Evolutionary conservation across 441 rosid species (phyloP).

Genomic region (Jatropha podagrica): DNA sequence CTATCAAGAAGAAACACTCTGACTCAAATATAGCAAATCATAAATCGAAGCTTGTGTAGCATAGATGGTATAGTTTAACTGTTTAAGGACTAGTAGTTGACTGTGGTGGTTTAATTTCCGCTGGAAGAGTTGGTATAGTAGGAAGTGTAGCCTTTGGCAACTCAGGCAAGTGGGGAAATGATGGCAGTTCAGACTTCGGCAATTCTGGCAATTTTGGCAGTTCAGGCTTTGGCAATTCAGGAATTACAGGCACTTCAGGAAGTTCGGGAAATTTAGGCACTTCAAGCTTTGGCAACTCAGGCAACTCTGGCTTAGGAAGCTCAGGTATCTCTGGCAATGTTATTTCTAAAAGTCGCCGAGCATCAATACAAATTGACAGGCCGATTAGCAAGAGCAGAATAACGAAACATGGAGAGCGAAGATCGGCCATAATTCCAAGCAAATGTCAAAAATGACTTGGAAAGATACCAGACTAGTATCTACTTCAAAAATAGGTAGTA

Average conservation of each 20-base stretch:
- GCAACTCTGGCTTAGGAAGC: slow-evolving; percentile 10
- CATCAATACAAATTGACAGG: slow-evolving; percentile 12
- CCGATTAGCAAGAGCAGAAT: not conserved
- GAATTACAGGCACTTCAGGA: slow-evolving; percentile 29
- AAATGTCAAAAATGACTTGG: not conserved
- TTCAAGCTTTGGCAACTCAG: slow-evolving; percentile 3
- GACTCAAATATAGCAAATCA: not conserved
- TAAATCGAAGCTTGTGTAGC: not conserved
- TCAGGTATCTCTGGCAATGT: slow-evolving; percentile 4
- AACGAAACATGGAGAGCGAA: not conserved
- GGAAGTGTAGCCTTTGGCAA: slow-evolving; percentile 24
- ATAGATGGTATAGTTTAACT: not conserved
- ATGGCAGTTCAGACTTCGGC: slow-evolving; percentile 24
- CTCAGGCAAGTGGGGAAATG: not conserved
- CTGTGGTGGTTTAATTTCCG: slow-evolving; percentile 13
- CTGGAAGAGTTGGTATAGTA: not conserved
- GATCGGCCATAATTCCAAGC: not conserved
- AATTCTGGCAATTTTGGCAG: slow-evolving; percentile 15
- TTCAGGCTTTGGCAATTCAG: slow-evolving; percentile 16
- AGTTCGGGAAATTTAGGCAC: slow-evolving; percentile 18
- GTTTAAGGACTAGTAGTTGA: slow-evolving; percentile 22
- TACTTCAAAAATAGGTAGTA: not conserved
- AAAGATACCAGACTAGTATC: not conserved
- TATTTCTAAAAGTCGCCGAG: slow-evolving; percentile 14
- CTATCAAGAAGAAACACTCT: not conserved